These are phyloP conservation scores for Termitomyces sp. DNA, from an alignment of 768 basidiomycete species.

Conservation along the genomic window DNA sequence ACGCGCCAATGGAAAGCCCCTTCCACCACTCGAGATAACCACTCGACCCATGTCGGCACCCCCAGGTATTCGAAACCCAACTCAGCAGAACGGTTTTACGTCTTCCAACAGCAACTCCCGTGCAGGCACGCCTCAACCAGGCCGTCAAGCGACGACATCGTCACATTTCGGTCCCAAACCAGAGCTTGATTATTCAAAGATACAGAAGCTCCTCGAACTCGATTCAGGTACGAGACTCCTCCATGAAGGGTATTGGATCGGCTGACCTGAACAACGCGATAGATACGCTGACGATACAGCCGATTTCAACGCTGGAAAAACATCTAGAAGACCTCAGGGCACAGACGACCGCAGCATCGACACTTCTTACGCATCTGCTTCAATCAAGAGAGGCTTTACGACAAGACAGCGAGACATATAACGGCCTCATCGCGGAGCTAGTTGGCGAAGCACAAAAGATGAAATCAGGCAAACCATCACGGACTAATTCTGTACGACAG, in stretches of 20 bases:
- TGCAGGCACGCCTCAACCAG: constrained; percentile 48
- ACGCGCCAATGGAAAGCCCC: constrained; percentile 55
- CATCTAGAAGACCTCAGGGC: constrained; percentile 64
- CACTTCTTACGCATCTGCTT: constrained; percentile 75
- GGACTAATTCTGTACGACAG: constrained; percentile 38
- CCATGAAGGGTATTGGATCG: neutral
- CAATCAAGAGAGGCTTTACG: constrained; percentile 80
- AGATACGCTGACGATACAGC: constrained; percentile 76
- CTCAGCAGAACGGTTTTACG: constrained; percentile 28
- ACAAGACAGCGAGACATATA: constrained; percentile 88
- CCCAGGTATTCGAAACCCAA: constrained; percentile 53
- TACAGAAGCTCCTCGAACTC: constrained; percentile 63
- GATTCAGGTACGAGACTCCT: constrained; percentile 55
- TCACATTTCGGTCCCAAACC: constrained; percentile 74
- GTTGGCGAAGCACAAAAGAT: constrained; percentile 90
- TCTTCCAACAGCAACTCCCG: constrained; percentile 46
- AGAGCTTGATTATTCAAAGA: constrained; percentile 63
- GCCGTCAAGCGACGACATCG: constrained; percentile 30
- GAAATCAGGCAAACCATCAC: constrained; percentile 60
- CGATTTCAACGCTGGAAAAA: constrained; percentile 63
- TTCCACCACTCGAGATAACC: constrained; percentile 81
- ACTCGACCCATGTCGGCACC: constrained; percentile 83
- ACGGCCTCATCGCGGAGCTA: constrained; percentile 86
- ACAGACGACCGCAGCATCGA: constrained; percentile 75
- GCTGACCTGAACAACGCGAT: constrained; percentile 7